Percentiles rank a stretch among this genome's conserved stretches.
phyloP scores from a whole-genome alignment of 176 grass and related monocot species.

The Phoenix dactylifera region DNA sequence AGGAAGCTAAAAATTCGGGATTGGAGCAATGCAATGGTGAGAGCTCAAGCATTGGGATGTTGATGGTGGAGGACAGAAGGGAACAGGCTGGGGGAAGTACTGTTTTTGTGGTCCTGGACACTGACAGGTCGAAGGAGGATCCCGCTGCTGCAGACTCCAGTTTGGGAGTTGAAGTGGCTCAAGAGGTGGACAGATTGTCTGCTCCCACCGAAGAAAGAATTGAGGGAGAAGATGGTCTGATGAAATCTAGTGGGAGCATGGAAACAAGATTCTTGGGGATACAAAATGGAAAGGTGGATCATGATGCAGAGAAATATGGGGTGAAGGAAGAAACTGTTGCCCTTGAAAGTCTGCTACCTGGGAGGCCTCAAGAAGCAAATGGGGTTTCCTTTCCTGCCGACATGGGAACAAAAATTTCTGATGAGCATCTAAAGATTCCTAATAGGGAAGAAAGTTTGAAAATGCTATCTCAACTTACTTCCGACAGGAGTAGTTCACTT shows the following conservation, averaged over 20 bases:
- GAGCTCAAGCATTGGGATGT: background rate
- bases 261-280: background rate
- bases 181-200: background rate
- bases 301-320: conserved; percentile 4
- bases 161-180: background rate
- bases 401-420: background rate
- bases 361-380: background rate
- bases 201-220: background rate
- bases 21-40: conserved; percentile 42
- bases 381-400: background rate
- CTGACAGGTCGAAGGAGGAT: background rate
- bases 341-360: conserved; percentile 1
- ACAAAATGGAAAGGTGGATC: background rate
- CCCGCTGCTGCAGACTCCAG: background rate
- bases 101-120: background rate
- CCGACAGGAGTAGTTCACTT: no score
- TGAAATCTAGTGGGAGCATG: background rate
- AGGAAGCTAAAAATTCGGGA: conserved; percentile 44
- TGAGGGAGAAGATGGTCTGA: background rate
- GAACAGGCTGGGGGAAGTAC: background rate
- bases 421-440: conserved; percentile 9
- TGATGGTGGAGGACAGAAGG: background rate
- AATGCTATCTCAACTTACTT: background rate
- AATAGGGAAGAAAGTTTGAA: background rate
- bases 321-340: background rate